Evolutionary conservation across 164 flowering plant species (phyloP).

Genomic region (Magnolia sinica): DNA sequence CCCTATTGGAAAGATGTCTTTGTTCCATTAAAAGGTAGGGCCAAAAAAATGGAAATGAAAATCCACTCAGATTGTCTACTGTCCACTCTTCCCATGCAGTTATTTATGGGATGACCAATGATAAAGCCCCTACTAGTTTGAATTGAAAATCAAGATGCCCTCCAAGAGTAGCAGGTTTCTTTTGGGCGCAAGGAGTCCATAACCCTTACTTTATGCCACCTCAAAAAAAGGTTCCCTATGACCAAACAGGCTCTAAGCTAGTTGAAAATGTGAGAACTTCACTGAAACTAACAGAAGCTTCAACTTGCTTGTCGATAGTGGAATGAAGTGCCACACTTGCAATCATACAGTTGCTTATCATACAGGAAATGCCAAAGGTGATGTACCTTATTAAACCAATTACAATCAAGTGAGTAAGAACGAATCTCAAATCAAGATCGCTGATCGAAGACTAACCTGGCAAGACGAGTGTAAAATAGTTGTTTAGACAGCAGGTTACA

Average conservation of each 20-base stretch:
- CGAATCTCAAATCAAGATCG: background rate
- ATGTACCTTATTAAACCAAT: background rate
- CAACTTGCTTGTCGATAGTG: background rate
- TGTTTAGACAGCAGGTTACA: slow-evolving; percentile 16
- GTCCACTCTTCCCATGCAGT: no score
- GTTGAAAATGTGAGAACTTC: background rate
- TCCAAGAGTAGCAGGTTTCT: background rate
- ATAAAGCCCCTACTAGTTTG: no score
- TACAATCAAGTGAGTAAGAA: background rate
- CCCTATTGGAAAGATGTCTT: no score
- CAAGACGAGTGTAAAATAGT: slow-evolving; percentile 23
- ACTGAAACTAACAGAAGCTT: background rate
- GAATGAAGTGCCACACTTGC: background rate
- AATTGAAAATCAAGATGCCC: no score
- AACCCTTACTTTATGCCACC: background rate
- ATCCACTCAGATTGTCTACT: no score
- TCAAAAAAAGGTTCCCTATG: no score
- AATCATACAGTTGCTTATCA: background rate
- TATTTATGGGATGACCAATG: no score
- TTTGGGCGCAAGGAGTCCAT: background rate
- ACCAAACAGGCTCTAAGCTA: no score
- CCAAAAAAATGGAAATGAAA: no score
- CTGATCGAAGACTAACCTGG: slow-evolving; percentile 16
- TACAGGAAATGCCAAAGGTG: background rate
- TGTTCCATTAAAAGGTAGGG: no score